phyloP scores from a whole-genome alignment of 192 early-diverging fungal species.

The Diversispora eburnea region DNA sequence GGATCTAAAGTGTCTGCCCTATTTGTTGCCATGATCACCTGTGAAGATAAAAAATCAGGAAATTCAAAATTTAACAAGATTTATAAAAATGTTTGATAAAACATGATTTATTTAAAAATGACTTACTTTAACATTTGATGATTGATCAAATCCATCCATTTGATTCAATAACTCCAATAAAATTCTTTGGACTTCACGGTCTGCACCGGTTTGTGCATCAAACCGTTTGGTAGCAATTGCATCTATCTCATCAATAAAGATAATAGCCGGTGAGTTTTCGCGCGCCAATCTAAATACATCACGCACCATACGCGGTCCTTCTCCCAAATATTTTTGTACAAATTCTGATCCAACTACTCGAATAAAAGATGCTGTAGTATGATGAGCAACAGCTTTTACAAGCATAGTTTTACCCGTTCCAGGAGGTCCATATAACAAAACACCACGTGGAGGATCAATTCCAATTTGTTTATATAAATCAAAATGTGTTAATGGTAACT shows the following conservation, averaged over 20 bases:
- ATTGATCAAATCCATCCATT: constrained; percentile 99
- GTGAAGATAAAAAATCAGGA: not conserved
- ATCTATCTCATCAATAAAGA: constrained; percentile 99
- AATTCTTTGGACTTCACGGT: constrained; percentile 98
- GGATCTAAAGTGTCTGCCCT: constrained; percentile 96
- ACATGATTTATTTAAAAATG: no score
- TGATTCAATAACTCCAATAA: constrained; percentile 96
- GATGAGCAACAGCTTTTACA: constrained; percentile 98
- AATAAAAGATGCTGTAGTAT: constrained; percentile 95
- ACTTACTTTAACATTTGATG: constrained; percentile 88
- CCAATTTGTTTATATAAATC: constrained; percentile 98
- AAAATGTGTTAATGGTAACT: constrained; percentile 96
- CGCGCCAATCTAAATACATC: constrained; percentile 95
- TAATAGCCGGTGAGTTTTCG: constrained; percentile 96
- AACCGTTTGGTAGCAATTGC: constrained; percentile 98
- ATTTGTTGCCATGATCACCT: constrained; percentile 99
- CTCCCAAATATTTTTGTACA: constrained; percentile 98
- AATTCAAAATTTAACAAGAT: no score
- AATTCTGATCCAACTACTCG: constrained; percentile 97
- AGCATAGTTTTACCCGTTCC: constrained; percentile 99
- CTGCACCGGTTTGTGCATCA: constrained; percentile 97
- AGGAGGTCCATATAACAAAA: constrained; percentile 97
- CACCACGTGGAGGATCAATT: constrained; percentile 97
- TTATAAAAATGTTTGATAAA: no score
- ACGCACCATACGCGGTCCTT: constrained; percentile 96